Conservation (phyloP, 345 rosid genomes). For the Kandelia obovata region DNA sequence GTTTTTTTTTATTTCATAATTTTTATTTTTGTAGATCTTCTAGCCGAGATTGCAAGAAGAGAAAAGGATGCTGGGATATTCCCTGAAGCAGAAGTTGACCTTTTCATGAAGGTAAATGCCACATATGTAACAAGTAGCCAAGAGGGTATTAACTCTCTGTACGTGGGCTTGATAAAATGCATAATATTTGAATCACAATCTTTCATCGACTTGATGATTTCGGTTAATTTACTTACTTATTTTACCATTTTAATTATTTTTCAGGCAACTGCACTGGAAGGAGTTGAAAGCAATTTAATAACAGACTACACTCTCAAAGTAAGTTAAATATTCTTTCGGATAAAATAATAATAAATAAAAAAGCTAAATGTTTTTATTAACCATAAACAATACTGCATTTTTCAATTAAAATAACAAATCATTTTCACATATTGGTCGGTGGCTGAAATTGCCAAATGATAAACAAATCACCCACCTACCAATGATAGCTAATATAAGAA, state of each 20-base stretch:
- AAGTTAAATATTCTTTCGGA: slow-evolving; percentile 6
- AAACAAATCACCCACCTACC: no score
- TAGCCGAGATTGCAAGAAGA: slow-evolving; percentile 68
- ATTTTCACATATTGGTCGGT: no score
- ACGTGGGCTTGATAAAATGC: not conserved
- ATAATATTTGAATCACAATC: no score
- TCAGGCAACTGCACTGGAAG: slow-evolving; percentile 67
- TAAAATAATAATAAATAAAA: not conserved
- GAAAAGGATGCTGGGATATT: slow-evolving; percentile 73
- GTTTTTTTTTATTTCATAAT: not conserved
- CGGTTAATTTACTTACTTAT: no score
- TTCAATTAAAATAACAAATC: no score
- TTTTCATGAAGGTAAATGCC: slow-evolving; percentile 69
- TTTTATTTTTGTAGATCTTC: slow-evolving; percentile 42
- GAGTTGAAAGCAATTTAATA: slow-evolving; percentile 67
- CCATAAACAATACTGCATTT: not conserved
- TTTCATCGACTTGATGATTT: no score
- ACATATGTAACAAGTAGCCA: not conserved
- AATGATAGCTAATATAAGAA: no score
- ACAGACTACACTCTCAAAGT: slow-evolving; percentile 90
- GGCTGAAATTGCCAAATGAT: no score
- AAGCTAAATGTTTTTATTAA: not conserved
- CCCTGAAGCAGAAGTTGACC: slow-evolving; percentile 83
- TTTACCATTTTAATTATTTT: not conserved
- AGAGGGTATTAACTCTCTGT: no score